Evolutionary conservation across 805 yeast genomes (phyloP).

Genomic region (Lipomyces orientalis): DNA sequence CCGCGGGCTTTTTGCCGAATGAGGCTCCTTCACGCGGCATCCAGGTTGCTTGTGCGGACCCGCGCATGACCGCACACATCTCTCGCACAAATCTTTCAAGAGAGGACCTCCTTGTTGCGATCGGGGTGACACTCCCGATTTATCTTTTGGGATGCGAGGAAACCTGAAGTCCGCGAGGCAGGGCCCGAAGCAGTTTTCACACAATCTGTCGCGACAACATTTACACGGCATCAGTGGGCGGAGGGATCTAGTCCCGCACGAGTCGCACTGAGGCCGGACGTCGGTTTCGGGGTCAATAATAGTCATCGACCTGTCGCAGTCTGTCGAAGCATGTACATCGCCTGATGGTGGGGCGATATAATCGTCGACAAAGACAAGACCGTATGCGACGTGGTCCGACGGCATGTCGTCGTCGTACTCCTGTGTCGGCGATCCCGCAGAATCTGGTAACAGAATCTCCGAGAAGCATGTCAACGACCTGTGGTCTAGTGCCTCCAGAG

Average conservation of each 20-base stretch:
- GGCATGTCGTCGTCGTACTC: constrained; percentile 6
- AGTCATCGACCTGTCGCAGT: not conserved
- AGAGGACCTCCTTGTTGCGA: constrained; percentile 14
- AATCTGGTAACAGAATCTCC: constrained; percentile 17
- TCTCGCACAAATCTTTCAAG: constrained; percentile 14
- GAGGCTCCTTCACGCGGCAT: constrained; percentile 17
- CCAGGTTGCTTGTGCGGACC: constrained; percentile 25
- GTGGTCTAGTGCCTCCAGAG: constrained; percentile 21
- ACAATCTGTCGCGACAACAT: constrained; percentile 17
- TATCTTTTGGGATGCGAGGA: constrained; percentile 20
- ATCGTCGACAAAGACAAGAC: constrained; percentile 21
- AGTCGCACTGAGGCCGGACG: not conserved
- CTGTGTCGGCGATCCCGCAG: constrained; percentile 3
- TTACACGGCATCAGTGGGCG: constrained; percentile 5
- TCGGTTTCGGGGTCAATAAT: constrained; percentile 4
- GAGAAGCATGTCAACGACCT: constrained; percentile 24
- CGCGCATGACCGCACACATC: constrained; percentile 29
- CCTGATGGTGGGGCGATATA: constrained; percentile 15
- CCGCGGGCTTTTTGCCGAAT: not conserved
- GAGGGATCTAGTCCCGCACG: not conserved
- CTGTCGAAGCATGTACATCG: not conserved
- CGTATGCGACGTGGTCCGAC: constrained; percentile 14
- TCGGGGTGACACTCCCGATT: not conserved
- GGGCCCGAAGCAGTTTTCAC: constrained; percentile 25
- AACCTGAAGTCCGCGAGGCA: constrained; percentile 22